A percentile compares a stretch with the other conserved stretches of the same genome.
Evolutionary conservation across 1,139 yeast species (phyloP).

Genomic region (Candida albicans): DNA sequence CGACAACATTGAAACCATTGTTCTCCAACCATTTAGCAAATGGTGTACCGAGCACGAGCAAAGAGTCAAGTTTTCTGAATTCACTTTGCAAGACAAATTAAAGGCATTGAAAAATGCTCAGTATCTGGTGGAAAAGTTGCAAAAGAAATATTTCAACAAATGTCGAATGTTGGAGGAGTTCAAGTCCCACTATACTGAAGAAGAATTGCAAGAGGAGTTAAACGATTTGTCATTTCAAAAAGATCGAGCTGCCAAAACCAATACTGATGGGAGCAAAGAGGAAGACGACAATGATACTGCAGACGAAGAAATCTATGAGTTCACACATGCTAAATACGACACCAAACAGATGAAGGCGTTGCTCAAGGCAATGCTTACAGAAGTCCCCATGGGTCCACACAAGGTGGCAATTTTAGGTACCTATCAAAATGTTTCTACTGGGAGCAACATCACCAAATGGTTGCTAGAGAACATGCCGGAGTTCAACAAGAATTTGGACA

Average conservation of each 20-base stretch:
- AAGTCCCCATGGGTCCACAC: slow-evolving; percentile 46
- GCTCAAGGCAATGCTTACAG: slow-evolving; percentile 42
- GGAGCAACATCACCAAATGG: slow-evolving; percentile 67
- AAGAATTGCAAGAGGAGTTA: slow-evolving; percentile 41
- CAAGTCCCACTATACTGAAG: slow-evolving; percentile 46
- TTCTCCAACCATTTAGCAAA: slow-evolving; percentile 67
- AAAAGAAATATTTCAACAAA: slow-evolving; percentile 72
- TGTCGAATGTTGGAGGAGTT: slow-evolving; percentile 74
- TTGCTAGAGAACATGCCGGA: slow-evolving; percentile 48
- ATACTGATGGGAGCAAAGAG: slow-evolving; percentile 18
- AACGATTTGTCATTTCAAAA: slow-evolving; percentile 27
- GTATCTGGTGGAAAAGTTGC: slow-evolving; percentile 55
- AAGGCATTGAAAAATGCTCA: slow-evolving; percentile 52
- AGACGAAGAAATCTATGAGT: slow-evolving; percentile 22
- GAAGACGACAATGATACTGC: slow-evolving; percentile 20
- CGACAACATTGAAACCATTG: slow-evolving; percentile 58
- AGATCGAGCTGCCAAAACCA: slow-evolving; percentile 16
- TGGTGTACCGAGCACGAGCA: slow-evolving; percentile 79
- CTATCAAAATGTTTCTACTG: slow-evolving; percentile 63
- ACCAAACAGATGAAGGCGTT: slow-evolving; percentile 27
- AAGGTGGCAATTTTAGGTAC: slow-evolving; percentile 67
- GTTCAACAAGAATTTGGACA: slow-evolving; percentile 43
- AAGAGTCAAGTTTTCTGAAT: slow-evolving; percentile 64
- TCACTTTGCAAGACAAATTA: slow-evolving; percentile 49
- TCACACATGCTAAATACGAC: slow-evolving; percentile 33